Percentiles rank a stretch among this genome's conserved stretches.
These are phyloP conservation scores for Lentinula edodes DNA, from an alignment of 768 basidiomycete species.

Conservation along the genomic window DNA sequence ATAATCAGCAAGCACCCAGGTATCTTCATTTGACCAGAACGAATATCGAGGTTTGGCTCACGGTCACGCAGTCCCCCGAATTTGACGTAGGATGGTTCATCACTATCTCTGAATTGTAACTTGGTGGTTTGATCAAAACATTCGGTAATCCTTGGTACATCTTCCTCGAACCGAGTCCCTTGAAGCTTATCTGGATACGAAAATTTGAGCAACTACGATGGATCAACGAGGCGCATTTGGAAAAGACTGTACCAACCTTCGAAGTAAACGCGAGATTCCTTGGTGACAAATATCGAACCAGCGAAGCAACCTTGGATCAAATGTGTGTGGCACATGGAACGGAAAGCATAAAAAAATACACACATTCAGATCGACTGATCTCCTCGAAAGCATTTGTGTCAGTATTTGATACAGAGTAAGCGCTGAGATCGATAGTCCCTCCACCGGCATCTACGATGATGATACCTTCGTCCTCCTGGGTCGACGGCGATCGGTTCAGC, in stretches of 20 bases:
- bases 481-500: neutral
- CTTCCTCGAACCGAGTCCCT: constrained; percentile 14
- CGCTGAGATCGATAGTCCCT: constrained; percentile 37
- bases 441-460: constrained; percentile 50
- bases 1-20: constrained; percentile 21
- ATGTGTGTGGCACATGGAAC: neutral
- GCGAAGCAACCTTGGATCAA: constrained; percentile 17
- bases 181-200: constrained; percentile 8
- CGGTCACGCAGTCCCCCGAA: constrained; percentile 35
- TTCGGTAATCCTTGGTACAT: constrained; percentile 29
- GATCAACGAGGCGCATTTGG: neutral
- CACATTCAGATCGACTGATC: constrained; percentile 28
- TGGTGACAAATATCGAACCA: constrained; percentile 33
- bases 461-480: constrained; percentile 18
- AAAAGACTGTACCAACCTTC: constrained; percentile 17
- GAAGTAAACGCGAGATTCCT: constrained; percentile 26
- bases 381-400: constrained; percentile 28
- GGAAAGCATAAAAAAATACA: constrained; percentile 1
- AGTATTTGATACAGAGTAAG: constrained; percentile 25
- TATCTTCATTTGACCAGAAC: constrained; percentile 32
- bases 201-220: too few relatives aligned
- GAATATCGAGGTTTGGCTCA: constrained; percentile 31
- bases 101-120: constrained; percentile 34
- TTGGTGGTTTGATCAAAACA: constrained; percentile 35
- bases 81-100: constrained; percentile 32